phyloP scores from a whole-genome alignment of 2,329 filamentous ascomycete species.

The Leptographium lundbergii region DNA sequence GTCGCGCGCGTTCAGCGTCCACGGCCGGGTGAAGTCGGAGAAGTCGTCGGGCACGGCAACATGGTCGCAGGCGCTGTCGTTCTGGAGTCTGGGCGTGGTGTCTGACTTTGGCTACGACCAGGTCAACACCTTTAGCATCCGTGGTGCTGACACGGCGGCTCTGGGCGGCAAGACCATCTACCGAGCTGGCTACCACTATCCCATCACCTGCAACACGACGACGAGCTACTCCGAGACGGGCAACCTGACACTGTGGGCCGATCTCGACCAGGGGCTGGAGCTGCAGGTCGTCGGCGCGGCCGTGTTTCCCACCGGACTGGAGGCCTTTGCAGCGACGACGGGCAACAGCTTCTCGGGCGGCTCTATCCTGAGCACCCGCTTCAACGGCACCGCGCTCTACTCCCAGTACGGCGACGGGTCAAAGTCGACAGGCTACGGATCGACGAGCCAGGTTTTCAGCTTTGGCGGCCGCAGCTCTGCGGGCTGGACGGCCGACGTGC shows the following conservation, averaged over 20 bases:
- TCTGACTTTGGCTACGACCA: conserved; percentile 27
- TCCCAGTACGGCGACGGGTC: conserved; percentile 31
- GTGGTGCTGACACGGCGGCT: conserved; percentile 16
- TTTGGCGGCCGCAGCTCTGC: conserved; percentile 32
- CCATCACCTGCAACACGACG: conserved; percentile 43
- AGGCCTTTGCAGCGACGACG: conserved; percentile 32
- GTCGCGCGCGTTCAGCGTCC: conserved; percentile 39
- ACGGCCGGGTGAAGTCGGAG: conserved; percentile 37
- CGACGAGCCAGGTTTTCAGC: conserved; percentile 41
- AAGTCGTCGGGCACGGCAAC: conserved; percentile 19
- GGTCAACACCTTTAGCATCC: conserved; percentile 20
- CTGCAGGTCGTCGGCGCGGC: conserved; percentile 24
- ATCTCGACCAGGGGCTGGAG: conserved; percentile 27
- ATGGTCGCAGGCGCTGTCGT: conserved; percentile 47
- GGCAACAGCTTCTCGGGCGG: conserved; percentile 15
- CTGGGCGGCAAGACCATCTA: conserved; percentile 14
- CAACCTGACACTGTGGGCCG: conserved; percentile 32
- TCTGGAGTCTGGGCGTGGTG: conserved; percentile 39
- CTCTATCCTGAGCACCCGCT: conserved; percentile 33
- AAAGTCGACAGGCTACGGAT: conserved; percentile 37
- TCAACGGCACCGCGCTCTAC: conserved; percentile 46
- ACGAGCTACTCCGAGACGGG: conserved; percentile 28
- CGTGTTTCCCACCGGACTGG: conserved; percentile 45
- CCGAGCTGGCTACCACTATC: conserved; percentile 39
- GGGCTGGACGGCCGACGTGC: conserved; percentile 16